Base-by-base conservation (phyloP, 768 basidiomycete species). In the Pulveroboletus ravenelii region DNA sequence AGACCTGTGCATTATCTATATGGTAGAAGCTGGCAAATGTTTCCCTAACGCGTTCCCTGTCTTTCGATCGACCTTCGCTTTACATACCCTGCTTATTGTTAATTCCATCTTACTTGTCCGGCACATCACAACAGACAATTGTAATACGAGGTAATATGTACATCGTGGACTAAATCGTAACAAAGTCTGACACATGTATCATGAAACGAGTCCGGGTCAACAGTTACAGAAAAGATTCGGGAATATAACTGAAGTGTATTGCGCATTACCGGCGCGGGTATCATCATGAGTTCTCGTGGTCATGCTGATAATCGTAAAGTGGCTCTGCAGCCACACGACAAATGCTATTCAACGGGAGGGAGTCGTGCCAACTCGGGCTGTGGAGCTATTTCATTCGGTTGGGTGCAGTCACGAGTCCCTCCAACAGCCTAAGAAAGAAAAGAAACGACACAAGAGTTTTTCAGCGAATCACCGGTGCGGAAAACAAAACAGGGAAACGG, bases 261-360 rank as follows among this genome's bases (percentile, higher is more conserved):
- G 18, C 10, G 13, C 42, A 40, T 45, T 35, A 42, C 45, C 2
- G 34, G 43, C 4, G 13, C 2, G 34, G 18, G 54, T 2, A 27
- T 29, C 15, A 17, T 50, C 37, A 42, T 29, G 17, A 38, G 34
- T 20, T 47, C 47, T 41, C 32, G 20, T 45, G 2, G 25, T 17
- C 30, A 30, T 36, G 17, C 5, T 46, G 31, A n/a, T 53, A 7
- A 14, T 34, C 32, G 34, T 32, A 3, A 36, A 15, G 53, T 44
- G 53, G 41, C 48, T 37, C 34, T 17, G 6, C 3, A 49, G 55
- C 57, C 52, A 9, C 10, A 15, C 9, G 42, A 52, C 61, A 45
- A 52, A 52, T 66, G 71, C 71, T 64, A 73, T 71, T 75, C 64
- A 43, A 51, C 29, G 0, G 62, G 47, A 48, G 71, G 69, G 62